Evolutionary conservation across 495 filamentous ascomycete genomes (phyloP).

Genomic region (Tuber magnatum): DNA sequence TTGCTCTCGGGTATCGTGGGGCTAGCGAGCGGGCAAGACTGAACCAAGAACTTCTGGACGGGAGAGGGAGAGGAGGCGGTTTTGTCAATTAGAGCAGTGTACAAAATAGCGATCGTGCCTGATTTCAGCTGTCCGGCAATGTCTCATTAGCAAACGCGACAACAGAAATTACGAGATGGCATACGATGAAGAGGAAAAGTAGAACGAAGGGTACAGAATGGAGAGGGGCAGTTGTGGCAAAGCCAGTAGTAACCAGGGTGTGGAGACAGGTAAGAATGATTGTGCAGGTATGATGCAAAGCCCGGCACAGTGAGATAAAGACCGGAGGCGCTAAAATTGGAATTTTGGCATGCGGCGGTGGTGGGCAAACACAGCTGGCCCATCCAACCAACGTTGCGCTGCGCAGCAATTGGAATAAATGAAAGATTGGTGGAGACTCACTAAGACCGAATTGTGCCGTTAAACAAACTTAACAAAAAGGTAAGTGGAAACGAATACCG

Average conservation of each 20-base stretch:
- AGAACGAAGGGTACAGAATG: conserved; percentile 16
- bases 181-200: conserved; percentile 17
- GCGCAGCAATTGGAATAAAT: conserved; percentile 19
- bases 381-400: conserved; percentile 9
- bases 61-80: conserved; percentile 13
- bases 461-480: neutral
- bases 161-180: conserved; percentile 8
- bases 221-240: conserved; percentile 11
- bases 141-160: conserved; percentile 24
- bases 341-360: conserved; percentile 7
- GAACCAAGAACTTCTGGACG: conserved; percentile 11
- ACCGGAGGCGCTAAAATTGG: conserved; percentile 28
- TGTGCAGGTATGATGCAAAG: conserved; percentile 26
- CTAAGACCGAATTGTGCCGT: conserved; percentile 17
- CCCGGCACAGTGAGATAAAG: conserved; percentile 18
- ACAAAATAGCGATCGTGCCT: conserved; percentile 28
- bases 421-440: conserved; percentile 21
- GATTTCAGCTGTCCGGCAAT: conserved; percentile 31
- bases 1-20: conserved; percentile 21
- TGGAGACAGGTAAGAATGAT: conserved; percentile 4
- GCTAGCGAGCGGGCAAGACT: conserved; percentile 12
- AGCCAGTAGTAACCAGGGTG: conserved; percentile 10
- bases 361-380: neutral
- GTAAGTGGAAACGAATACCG: neutral
- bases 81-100: conserved; percentile 7